Evolutionary conservation across 2,329 filamentous ascomycete species (phyloP).

Genomic region (Aspergillus persii): DNA sequence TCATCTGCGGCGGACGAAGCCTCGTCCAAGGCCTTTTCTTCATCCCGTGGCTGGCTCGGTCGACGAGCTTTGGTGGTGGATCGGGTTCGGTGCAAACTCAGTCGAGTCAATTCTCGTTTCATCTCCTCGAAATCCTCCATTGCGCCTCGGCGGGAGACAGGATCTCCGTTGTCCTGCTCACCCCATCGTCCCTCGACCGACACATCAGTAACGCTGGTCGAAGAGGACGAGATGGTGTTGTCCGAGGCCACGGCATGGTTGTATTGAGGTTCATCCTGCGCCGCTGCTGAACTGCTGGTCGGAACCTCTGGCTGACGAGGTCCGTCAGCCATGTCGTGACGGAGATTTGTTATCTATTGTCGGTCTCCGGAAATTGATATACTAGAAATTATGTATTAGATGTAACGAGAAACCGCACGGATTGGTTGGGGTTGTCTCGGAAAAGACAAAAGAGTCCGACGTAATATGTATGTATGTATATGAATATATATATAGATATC

Average conservation of each 20-base stretch:
- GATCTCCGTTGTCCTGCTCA: slow-evolving; percentile 57
- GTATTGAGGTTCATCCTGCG: slow-evolving; percentile 3
- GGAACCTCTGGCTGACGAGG: slow-evolving; percentile 9
- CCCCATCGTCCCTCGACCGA: slow-evolving; percentile 58
- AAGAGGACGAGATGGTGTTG: slow-evolving; percentile 12
- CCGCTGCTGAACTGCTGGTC: slow-evolving; percentile 6
- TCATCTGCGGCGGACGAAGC: slow-evolving; percentile 14
- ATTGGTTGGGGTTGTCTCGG: neutral
- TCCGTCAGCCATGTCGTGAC: slow-evolving; percentile 9
- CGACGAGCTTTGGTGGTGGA: slow-evolving; percentile 26
- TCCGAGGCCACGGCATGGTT: slow-evolving; percentile 11
- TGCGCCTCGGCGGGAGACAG: slow-evolving; percentile 52
- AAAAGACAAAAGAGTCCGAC: neutral
- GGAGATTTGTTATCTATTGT: neutral
- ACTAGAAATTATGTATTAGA: neutral
- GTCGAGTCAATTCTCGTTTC: slow-evolving; percentile 52
- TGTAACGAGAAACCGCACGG: neutral
- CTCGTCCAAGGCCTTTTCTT: slow-evolving; percentile 46
- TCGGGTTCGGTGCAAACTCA: slow-evolving; percentile 46
- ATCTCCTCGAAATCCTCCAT: slow-evolving; percentile 61
- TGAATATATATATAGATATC: slow-evolving; percentile 8
- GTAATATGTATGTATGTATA: slow-evolving; percentile 4
- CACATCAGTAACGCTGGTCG: slow-evolving; percentile 16
- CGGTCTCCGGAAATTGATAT: neutral
- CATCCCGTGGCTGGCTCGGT: slow-evolving; percentile 32